Evolutionary conservation across 2,329 filamentous ascomycete genomes (phyloP), one percentile per base, ranked within the genome.

Genomic region (Aspergillus terreus): DNA sequence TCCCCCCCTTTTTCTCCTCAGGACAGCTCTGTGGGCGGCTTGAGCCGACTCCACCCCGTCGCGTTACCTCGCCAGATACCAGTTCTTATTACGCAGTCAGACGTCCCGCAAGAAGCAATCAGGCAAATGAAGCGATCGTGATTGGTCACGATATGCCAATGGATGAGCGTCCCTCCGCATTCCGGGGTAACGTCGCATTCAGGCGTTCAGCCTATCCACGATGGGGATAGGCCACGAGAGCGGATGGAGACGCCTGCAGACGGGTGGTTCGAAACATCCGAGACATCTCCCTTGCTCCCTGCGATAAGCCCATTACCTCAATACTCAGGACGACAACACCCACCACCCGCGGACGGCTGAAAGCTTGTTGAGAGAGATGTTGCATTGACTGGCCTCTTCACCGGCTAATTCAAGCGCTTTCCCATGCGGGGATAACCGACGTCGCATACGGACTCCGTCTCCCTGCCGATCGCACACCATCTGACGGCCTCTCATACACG

Each of bases 391-490:
- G 6, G 23, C 23, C 23, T 23, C 23, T 5, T 23, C 23, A 23
- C 23, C 23, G 23, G 23, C 23, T 23, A 23, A 23, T 23, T 23
- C 23, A 23, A 4, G 23, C 23, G 23, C 23, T 23, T 23, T 23
- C 23, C 23, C 27, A 46, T 44, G 53, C 53, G 53, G 53, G 51
- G 53, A 51, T 21, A 45, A 15, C 53, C 53, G 53, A 56, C 47
- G 48, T 51, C 52, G 47, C 53, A 54, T 7, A 38, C 14, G 35
- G 14, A 17, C 12, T 17, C 25, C 40, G 23, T 14, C 27, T 17
- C 15, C 30, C 14, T 49, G 36, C 30, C 45, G 50, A 36, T 49
- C 42, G 35, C 30, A 41, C 12, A 11, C 35, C 2, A 4, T 38
- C 14, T 7, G 27, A 30, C 35, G 35, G 14, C 11, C 14, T 38